Percentiles rank a stretch among this genome's conserved stretches.
phyloP scores from a whole-genome alignment of 1,284 basidiomycete species.

The Cutaneotrichosporon curvatum region DNA sequence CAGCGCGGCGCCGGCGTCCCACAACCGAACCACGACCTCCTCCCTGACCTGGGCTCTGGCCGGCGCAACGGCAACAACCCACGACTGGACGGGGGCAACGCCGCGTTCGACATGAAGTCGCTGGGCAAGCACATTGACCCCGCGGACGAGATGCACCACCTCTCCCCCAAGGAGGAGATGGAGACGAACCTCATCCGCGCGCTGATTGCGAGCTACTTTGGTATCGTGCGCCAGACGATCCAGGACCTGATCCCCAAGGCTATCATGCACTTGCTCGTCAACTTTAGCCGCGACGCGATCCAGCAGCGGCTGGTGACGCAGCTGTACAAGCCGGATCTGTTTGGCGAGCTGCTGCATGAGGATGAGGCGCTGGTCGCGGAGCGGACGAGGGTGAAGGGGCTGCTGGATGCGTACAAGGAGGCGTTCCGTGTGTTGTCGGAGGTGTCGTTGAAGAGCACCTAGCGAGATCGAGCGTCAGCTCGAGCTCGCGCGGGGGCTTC shows the following conservation, averaged over 20 bases:
- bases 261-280: slow-evolving; percentile 87
- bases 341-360: slow-evolving; percentile 85
- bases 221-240: slow-evolving; percentile 91
- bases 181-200: slow-evolving; percentile 91
- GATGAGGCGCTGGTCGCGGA: slow-evolving; percentile 93
- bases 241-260: slow-evolving; percentile 97
- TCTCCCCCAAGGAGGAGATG: slow-evolving; percentile 84
- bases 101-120: slow-evolving; percentile 98
- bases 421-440: slow-evolving; percentile 65
- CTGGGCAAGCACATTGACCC: slow-evolving; percentile 91
- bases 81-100: slow-evolving; percentile 67
- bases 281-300: slow-evolving; percentile 89
- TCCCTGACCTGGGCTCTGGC: slow-evolving; percentile 42
- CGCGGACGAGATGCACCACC: slow-evolving; percentile 52
- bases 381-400: slow-evolving; percentile 82
- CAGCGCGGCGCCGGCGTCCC: neutral
- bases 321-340: slow-evolving; percentile 90
- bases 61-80: slow-evolving; percentile 30
- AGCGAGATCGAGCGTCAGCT: slow-evolving; percentile 8
- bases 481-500: too few species aligned
- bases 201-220: slow-evolving; percentile 91
- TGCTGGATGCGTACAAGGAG: slow-evolving; percentile 94
- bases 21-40: slow-evolving; percentile 21
- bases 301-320: slow-evolving; percentile 90
- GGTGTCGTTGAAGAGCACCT: slow-evolving; percentile 42